A percentile compares a stretch with the other conserved stretches of the same genome.
These are phyloP conservation scores for Ogataea henricii DNA, from an alignment of 805 yeast species.

Conservation along the genomic window DNA sequence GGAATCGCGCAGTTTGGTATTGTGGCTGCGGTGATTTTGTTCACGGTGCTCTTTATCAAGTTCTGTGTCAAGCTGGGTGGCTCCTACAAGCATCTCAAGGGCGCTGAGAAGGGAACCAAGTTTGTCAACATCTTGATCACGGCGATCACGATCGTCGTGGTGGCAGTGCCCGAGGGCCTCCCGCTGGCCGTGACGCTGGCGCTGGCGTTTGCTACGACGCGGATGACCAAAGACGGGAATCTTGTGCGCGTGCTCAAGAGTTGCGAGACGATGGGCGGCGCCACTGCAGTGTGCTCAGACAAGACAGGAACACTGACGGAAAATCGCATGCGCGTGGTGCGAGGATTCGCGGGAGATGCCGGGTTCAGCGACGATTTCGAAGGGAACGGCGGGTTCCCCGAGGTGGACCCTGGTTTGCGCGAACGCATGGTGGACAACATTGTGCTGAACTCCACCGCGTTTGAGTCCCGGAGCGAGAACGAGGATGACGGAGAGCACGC, in stretches of 20 bases:
- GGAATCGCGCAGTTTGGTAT: constrained; percentile 95
- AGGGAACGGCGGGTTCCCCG: constrained; percentile 1
- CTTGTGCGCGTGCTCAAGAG: constrained; percentile 90
- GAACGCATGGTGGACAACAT: constrained; percentile 54
- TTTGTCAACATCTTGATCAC: constrained; percentile 87
- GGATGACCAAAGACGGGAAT: constrained; percentile 97
- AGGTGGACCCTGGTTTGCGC: constrained; percentile 25
- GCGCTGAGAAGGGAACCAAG: constrained; percentile 79
- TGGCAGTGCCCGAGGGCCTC: constrained; percentile 99
- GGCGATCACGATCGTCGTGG: constrained; percentile 90
- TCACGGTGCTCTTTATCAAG: constrained; percentile 74
- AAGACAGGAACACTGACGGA: constrained; percentile 97
- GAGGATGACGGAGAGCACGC: constrained; percentile 12
- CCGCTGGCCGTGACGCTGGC: constrained; percentile 98
- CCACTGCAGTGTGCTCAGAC: constrained; percentile 95
- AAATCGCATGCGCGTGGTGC: constrained; percentile 88
- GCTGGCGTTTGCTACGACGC: constrained; percentile 94
- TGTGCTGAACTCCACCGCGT: constrained; percentile 83
- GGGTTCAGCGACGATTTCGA: constrained; percentile 49
- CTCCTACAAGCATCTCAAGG: constrained; percentile 42
- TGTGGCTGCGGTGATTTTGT: constrained; percentile 78
- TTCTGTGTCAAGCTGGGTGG: constrained; percentile 64
- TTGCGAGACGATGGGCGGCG: constrained; percentile 99
- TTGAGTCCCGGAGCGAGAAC: constrained; percentile 55
- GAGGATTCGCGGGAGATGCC: constrained; percentile 64